phyloP scores from a whole-genome alignment of 768 basidiomycete species.

The Fistulinella prunicolor region DNA sequence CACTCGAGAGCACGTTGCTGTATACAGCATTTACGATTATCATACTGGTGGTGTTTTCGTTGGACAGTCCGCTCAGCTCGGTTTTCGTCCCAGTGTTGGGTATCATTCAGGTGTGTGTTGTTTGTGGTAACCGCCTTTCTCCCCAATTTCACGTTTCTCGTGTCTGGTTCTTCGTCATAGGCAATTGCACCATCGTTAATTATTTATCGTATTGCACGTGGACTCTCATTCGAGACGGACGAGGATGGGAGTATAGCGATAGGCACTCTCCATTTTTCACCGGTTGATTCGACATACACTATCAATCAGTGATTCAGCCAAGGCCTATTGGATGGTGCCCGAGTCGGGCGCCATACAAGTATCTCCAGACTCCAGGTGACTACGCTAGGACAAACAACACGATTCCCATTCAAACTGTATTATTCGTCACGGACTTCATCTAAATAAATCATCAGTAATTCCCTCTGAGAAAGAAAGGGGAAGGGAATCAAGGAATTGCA shows the following conservation, averaged over 20 bases:
- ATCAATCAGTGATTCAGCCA: too few relatives aligned
- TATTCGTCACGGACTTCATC: too few relatives aligned
- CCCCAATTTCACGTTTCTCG: background rate
- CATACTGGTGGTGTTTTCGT: conserved; percentile 10
- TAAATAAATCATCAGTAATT: too few relatives aligned
- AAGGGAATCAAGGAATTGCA: too few relatives aligned
- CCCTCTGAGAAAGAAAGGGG: too few relatives aligned
- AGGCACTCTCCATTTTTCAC: background rate
- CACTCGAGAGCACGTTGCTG: conserved; percentile 22
- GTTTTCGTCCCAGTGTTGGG: conserved; percentile 23
- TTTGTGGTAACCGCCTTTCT: background rate
- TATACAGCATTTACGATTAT: conserved; percentile 14
- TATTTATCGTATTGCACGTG: background rate
- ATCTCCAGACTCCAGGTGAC: too few relatives aligned
- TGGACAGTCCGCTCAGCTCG: conserved; percentile 21
- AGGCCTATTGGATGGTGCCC: too few relatives aligned
- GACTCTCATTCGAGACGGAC: background rate
- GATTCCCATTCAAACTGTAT: too few relatives aligned
- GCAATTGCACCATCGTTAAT: background rate
- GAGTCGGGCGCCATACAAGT: too few relatives aligned
- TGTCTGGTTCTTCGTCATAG: background rate
- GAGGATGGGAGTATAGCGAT: background rate
- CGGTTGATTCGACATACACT: too few relatives aligned
- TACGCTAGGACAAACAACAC: too few relatives aligned
- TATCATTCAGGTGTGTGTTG: conserved; percentile 14